Evolutionary conservation across 2,329 filamentous ascomycete species (phyloP).

Genomic region (Zymoseptoria pseudotritici): DNA sequence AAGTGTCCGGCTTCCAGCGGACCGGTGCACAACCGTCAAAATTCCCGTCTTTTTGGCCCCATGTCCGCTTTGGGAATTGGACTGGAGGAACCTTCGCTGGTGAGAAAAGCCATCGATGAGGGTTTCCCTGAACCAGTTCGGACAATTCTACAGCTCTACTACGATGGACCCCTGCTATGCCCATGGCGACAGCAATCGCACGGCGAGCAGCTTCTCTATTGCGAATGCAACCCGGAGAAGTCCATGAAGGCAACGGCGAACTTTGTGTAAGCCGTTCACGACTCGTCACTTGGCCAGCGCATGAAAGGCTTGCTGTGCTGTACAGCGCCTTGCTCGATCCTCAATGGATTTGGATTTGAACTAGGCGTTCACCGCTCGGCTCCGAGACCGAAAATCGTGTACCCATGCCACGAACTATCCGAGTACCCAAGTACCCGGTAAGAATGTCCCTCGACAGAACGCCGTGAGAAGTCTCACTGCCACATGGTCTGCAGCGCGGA

Average conservation of each 20-base stretch:
- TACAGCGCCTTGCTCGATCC: neutral
- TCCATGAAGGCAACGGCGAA: too few relatives aligned
- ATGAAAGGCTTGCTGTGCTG: neutral
- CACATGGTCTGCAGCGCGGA: neutral
- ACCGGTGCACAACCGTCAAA: neutral
- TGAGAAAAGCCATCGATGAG: neutral
- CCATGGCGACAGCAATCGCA: neutral
- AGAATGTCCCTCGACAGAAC: neutral
- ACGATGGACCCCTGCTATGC: neutral
- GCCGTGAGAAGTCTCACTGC: neutral
- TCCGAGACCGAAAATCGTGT: neutral
- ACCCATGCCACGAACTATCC: neutral
- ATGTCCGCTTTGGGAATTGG: neutral
- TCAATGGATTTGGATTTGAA: neutral
- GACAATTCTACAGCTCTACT: neutral
- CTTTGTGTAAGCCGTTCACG: too few relatives aligned
- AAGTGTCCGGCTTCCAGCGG: neutral
- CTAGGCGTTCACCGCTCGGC: neutral
- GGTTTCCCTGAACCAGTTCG: neutral
- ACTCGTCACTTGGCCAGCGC: neutral
- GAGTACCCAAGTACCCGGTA: neutral
- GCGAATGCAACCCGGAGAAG: neutral
- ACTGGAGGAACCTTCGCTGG: neutral
- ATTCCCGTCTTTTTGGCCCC: neutral
- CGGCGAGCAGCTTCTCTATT: neutral